Conservation (phyloP, 1,139 yeast genomes). For the Tardiomyces blankii region DNA sequence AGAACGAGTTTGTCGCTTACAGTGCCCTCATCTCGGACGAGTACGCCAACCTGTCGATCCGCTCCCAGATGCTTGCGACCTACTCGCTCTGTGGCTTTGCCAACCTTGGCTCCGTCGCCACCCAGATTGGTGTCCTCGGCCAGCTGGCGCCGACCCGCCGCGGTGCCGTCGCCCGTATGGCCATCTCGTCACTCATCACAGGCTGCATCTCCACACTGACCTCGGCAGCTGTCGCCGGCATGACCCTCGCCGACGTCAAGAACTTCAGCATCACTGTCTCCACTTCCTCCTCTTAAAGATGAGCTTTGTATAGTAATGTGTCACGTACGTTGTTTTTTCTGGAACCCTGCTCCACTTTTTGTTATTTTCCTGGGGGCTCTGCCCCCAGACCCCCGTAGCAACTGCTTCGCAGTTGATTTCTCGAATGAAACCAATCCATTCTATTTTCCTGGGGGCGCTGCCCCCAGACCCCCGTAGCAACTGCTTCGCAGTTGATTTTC, state of each 20-base stretch:
- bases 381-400: too few relatives aligned
- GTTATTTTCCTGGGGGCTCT: too few relatives aligned
- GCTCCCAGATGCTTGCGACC: slow-evolving; percentile 50
- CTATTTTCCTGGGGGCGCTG: too few relatives aligned
- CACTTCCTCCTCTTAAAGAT: not conserved
- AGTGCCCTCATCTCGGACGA: slow-evolving; percentile 32
- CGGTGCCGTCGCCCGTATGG: slow-evolving; percentile 39
- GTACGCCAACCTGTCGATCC: slow-evolving; percentile 38
- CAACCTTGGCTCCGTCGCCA: slow-evolving; percentile 54
- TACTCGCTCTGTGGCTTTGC: slow-evolving; percentile 59
- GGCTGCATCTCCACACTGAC: slow-evolving; percentile 48
- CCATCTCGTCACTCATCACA: slow-evolving; percentile 40
- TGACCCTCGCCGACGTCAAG: slow-evolving; percentile 47
- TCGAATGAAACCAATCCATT: too few relatives aligned
- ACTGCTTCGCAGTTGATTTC: too few relatives aligned
- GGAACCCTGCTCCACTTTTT: too few relatives aligned
- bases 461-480: too few relatives aligned
- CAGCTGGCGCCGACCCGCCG: slow-evolving; percentile 44
- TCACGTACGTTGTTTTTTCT: too few relatives aligned
- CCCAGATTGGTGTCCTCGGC: slow-evolving; percentile 52
- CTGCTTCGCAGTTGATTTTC: too few relatives aligned
- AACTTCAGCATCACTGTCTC: not conserved
- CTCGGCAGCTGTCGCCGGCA: slow-evolving; percentile 57
- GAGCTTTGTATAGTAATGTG: too few relatives aligned
- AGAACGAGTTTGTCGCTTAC: slow-evolving; percentile 56